Base-by-base conservation (phyloP, 2,329 filamentous ascomycete genomes). In the Aspergillus novoparasiticus region DNA sequence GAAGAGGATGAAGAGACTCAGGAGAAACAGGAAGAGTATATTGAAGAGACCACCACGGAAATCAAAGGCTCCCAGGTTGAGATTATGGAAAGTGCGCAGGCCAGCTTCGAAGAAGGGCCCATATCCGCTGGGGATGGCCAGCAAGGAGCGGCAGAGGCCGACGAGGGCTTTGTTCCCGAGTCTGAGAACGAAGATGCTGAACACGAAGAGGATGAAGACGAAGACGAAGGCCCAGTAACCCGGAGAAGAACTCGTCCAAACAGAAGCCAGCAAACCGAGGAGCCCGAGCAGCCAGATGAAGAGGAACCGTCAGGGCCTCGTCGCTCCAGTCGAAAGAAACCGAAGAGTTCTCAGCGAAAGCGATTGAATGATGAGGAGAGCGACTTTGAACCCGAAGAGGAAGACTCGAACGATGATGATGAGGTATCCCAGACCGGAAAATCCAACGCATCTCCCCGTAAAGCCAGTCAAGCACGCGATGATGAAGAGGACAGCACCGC, bases 341-440 rank as follows among this genome's bases (percentile, higher is more conserved):
- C 72, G 61, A 78, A 72, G 71, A 81, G 69, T 69, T 80, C 78
- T 36, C 80, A 82, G 57, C 79, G 79, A 43, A 83, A 85, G 74
- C 68, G 68, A 58, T 64, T 76, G 57, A 83, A 87, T 56, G 86
- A 87, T 58, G 87, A 67, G 16, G 68, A 84, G 68, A 89, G 86
- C 68, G 87, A 89, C 68, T 89, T 89, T 66, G 86, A 89, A 69
- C 87, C 87, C 6, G 83, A 82, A 39, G 81, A 81, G 26, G 86
- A 84, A 16, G 48, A 51, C 48, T 76, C 72, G 1, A 73, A 78
- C 30, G 85, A 85, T 26, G 85, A 86, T 60, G 81, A 86, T 60
- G 81, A 86, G 41, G 14, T 66, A 9, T 86, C 84, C 2, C 82
- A 82, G 45, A 85, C 83, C 8, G 83, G 82, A 64, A 77, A 79